Evolutionary conservation across 192 early-diverging fungal genomes (phyloP).

Genomic region (Backusella westeae): DNA sequence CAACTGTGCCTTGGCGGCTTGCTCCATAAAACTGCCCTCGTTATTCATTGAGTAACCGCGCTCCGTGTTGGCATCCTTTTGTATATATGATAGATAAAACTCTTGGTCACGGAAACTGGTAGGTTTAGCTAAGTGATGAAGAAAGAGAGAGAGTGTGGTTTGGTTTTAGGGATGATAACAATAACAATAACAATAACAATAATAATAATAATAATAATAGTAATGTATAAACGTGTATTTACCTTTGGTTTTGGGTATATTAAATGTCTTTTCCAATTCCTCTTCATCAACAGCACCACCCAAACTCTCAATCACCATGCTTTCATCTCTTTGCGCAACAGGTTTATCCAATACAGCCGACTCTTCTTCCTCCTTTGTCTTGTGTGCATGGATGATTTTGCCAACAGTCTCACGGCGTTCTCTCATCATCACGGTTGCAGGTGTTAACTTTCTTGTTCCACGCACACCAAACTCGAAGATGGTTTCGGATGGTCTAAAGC

Average conservation of each 20-base stretch:
- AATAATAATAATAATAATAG: not conserved
- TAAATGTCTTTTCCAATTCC: conserved; percentile 29
- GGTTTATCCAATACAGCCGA: not conserved
- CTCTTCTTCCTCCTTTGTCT: conserved; percentile 14
- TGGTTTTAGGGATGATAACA: not conserved
- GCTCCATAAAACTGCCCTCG: conserved; percentile 76
- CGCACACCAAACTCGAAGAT: conserved; percentile 93
- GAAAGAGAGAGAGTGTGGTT: not conserved
- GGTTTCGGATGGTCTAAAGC: conserved; percentile 87
- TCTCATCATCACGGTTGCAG: conserved; percentile 67
- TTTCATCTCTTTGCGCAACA: conserved; percentile 5
- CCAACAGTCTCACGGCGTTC: conserved; percentile 52
- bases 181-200: not conserved
- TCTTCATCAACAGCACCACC: conserved; percentile 33
- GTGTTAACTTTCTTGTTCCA: conserved; percentile 73
- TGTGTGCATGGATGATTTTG: conserved; percentile 36
- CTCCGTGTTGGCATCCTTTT: conserved; percentile 86
- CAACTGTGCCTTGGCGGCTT: conserved; percentile 73
- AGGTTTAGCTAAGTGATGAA: conserved; percentile 21
- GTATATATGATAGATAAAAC: conserved; percentile 86
- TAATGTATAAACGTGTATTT: not conserved
- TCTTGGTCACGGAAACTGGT: conserved; percentile 71
- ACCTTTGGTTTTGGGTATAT: conserved; percentile 33
- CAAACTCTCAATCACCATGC: conserved; percentile 10
- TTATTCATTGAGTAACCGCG: conserved; percentile 74